Conservation (phyloP, 139 green algal species). For the Yamagishiella unicocca region DNA sequence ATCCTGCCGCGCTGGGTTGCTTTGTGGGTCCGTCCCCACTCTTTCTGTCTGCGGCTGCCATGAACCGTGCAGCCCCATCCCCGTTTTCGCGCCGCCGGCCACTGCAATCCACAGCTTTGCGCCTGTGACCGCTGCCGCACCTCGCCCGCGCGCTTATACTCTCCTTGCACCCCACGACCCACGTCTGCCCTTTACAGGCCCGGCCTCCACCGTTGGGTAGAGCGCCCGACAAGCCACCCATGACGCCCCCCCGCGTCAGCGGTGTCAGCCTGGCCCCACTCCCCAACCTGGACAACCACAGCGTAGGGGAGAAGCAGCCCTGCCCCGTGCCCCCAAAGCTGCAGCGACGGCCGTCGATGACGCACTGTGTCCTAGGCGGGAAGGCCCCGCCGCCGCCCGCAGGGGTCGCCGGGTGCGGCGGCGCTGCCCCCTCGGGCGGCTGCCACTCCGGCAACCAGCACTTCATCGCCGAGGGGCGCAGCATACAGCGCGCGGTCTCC, state of each 20-base stretch:
- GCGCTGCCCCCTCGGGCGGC: not conserved
- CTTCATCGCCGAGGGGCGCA: slow-evolving; percentile 45
- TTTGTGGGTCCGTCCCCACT: too few relatives aligned
- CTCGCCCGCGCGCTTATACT: too few relatives aligned
- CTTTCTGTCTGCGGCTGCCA: too few relatives aligned
- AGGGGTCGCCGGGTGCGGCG: not conserved
- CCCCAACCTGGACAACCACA: slow-evolving; percentile 12
- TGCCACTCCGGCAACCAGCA: not conserved
- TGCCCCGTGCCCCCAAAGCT: not conserved
- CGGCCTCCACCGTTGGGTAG: not conserved
- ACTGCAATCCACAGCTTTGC: too few relatives aligned
- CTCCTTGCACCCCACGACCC: too few relatives aligned
- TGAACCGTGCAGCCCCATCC: too few relatives aligned
- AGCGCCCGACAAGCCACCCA: not conserved
- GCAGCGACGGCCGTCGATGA: not conserved
- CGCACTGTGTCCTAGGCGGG: not conserved
- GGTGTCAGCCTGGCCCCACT: slow-evolving; percentile 48
- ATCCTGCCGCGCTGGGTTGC: too few relatives aligned
- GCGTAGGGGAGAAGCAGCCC: not conserved
- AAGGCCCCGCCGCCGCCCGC: slow-evolving; percentile 15
- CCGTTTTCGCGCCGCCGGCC: too few relatives aligned
- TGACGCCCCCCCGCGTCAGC: slow-evolving; percentile 42
- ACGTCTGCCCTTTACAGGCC: not conserved
- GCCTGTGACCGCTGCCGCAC: too few relatives aligned
- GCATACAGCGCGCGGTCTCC: not conserved